A percentile compares a stretch with the other conserved stretches of the same genome.
phyloP scores from a whole-genome alignment of 2,329 filamentous ascomycete species.

The Aspergillus transmontanensis region DNA sequence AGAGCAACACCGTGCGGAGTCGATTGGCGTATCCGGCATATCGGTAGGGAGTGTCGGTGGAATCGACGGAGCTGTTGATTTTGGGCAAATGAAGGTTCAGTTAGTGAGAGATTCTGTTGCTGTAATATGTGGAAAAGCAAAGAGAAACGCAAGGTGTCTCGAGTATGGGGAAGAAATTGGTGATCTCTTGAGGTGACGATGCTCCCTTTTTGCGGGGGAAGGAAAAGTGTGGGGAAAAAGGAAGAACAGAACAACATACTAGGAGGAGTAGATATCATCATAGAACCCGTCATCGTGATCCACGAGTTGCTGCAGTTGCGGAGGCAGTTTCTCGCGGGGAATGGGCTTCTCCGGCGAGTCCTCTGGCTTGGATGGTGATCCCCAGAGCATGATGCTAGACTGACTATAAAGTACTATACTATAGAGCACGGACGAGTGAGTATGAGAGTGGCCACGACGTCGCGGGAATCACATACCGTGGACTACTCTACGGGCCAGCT shows the following conservation, averaged over 20 bases:
- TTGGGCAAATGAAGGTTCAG: background rate
- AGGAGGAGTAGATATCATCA: constrained; percentile 75
- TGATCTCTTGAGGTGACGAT: too few relatives aligned
- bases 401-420: too few relatives aligned
- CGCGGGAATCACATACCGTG: too few relatives aligned
- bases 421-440: too few relatives aligned
- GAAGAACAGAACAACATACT: constrained; percentile 57
- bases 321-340: constrained; percentile 56
- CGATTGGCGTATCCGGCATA: constrained; percentile 92
- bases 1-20: constrained; percentile 81
- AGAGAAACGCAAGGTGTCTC: too few relatives aligned
- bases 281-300: constrained; percentile 72
- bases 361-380: constrained; percentile 30
- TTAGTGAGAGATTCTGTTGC: background rate
- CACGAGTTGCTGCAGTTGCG: constrained; percentile 57
- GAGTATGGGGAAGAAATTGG: too few relatives aligned
- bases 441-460: background rate
- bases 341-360: constrained; percentile 40
- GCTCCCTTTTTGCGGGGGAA: background rate
- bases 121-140: too few relatives aligned
- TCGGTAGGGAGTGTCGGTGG: constrained; percentile 81
- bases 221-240: constrained; percentile 8
- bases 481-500: too few relatives aligned
- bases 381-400: constrained; percentile 32
- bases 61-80: constrained; percentile 64